A percentile compares a stretch with the other conserved stretches of the same genome.
Evolutionary conservation across 768 basidiomycete species (phyloP).

Genomic region (Agaricus blazei): DNA sequence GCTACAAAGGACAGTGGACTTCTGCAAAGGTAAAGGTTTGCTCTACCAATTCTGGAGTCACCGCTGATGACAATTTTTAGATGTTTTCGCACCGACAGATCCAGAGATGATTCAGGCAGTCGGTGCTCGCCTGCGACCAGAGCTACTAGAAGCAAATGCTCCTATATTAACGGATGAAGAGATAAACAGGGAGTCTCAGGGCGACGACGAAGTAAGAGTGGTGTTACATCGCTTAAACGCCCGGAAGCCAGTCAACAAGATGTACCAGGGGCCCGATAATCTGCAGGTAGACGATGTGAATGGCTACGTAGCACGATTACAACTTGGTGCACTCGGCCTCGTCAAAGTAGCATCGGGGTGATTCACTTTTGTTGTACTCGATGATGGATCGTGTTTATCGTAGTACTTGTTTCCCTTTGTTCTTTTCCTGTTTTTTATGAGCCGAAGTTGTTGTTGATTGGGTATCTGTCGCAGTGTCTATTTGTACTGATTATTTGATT

Average conservation of each 20-base stretch:
- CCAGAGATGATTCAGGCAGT: slow-evolving; percentile 22
- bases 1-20: slow-evolving; percentile 37
- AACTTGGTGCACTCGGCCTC: slow-evolving; percentile 14
- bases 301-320: slow-evolving; percentile 13
- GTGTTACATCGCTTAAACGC: slow-evolving; percentile 16
- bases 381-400: not conserved
- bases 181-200: slow-evolving; percentile 12
- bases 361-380: not conserved
- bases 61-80: slow-evolving; percentile 1
- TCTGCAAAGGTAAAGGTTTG: slow-evolving; percentile 16
- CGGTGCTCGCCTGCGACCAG: slow-evolving; percentile 19
- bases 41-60: not conserved
- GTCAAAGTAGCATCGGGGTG: slow-evolving; percentile 6
- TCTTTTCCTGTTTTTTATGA: slow-evolving; percentile 28
- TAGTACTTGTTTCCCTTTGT: slow-evolving; percentile 24
- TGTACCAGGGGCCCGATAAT: slow-evolving; percentile 13
- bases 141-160: slow-evolving; percentile 17
- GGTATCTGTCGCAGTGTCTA: not conserved
- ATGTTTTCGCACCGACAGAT: slow-evolving; percentile 22
- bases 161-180: slow-evolving; percentile 20
- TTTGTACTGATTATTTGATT: too few relatives aligned
- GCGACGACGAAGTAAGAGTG: slow-evolving; percentile 14
- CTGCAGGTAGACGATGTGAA: slow-evolving; percentile 12
- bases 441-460: not conserved
- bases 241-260: slow-evolving; percentile 14